Base-by-base conservation (phyloP, 139 green algal genomes). In the Diplosphaera chodatii region DNA sequence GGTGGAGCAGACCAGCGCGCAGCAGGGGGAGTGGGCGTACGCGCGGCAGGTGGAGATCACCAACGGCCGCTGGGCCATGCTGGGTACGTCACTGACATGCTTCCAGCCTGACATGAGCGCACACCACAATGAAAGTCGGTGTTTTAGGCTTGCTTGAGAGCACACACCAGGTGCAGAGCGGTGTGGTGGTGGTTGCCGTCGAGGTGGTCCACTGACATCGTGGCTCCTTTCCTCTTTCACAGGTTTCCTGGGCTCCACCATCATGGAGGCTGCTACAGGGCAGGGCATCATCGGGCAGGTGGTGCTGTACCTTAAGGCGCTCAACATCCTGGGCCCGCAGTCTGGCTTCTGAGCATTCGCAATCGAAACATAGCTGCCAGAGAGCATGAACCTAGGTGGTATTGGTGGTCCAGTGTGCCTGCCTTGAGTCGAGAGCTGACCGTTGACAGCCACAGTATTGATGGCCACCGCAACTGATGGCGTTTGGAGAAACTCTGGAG, bases 291-390 rank as follows among this genome's bases (percentile, higher is more conserved):
- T 92, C 22, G 30, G 70, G 23, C 87, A 92, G 73, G 55, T 86
- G 55, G 80, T 90, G 30, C 65, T 66, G 21, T 87, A 81, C 63
- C 23, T 68, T 30, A 91, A 91, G 72, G 34, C 71, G 33, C 66
- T 55, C 22, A 79, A 79, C 29, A 56, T 88, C 13, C 73, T 90
- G 69, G 85, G 85, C 4, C 63, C 82, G 1, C 71, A 69, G 10
- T 87, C 81, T 2, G 85, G 85, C 41, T 88, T 90, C 65, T 90
- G 69, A 90, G 64, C 62, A n/a, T n/a, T n/a, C n/a, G n/a, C n/a
- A n/a, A n/a, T n/a, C n/a, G n/a, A n/a, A n/a, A n/a, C n/a, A n/a
- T n/a, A n/a, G n/a, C n/a, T n/a, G n/a, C n/a, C n/a, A n/a, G n/a
- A n/a, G n/a, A n/a, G n/a, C n/a, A n/a, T n/a, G n/a, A n/a, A n/a